phyloP scores from a whole-genome alignment of 2,329 filamentous ascomycete species.

The Fusarium agapanthi region DNA sequence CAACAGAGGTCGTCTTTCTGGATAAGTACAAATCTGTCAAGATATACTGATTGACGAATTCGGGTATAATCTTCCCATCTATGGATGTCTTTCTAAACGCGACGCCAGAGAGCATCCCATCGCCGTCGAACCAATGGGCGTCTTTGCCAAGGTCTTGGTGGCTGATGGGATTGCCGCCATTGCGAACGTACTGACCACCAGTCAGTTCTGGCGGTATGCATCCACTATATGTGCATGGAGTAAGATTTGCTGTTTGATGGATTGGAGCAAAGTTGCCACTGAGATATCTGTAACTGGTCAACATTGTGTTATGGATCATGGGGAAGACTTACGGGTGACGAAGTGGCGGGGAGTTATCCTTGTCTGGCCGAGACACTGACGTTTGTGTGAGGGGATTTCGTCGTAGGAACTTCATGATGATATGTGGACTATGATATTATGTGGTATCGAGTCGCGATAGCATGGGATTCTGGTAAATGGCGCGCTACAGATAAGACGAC shows the following conservation, averaged over 20 bases:
- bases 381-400: neutral
- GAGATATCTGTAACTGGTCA: constrained; percentile 58
- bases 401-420: neutral
- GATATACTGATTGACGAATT: constrained; percentile 76
- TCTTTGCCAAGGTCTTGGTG: constrained; percentile 69
- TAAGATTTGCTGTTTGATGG: constrained; percentile 62
- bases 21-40: constrained; percentile 71
- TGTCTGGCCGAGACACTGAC: neutral
- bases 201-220: constrained; percentile 70
- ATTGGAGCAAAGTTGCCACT: constrained; percentile 76
- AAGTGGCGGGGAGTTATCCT: neutral
- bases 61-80: constrained; percentile 56
- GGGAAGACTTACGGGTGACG: constrained; percentile 20
- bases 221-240: constrained; percentile 65
- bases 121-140: constrained; percentile 79
- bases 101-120: constrained; percentile 78
- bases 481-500: too few species aligned
- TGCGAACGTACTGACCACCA: constrained; percentile 76
- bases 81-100: constrained; percentile 56
- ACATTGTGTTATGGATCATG: constrained; percentile 18
- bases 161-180: constrained; percentile 73
- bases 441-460: too few species aligned
- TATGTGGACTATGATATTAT: neutral
- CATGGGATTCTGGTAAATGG: accelerated
- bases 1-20: constrained; percentile 56